phyloP scores from a whole-genome alignment of 331 rosid species.

The Acacia concinna region DNA sequence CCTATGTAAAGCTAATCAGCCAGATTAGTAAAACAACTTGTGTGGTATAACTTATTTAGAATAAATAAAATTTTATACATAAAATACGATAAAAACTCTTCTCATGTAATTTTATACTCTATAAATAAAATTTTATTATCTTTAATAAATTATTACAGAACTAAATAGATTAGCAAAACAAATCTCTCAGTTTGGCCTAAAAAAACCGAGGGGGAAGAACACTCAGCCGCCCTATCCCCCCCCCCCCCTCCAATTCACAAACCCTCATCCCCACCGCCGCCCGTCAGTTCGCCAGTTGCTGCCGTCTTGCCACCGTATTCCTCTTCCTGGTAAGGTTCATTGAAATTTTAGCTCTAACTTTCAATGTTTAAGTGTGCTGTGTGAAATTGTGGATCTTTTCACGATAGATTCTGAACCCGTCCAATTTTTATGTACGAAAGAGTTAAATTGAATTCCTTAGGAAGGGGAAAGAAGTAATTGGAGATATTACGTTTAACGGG shows the following conservation, averaged over 20 bases:
- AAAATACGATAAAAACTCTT: too few species aligned
- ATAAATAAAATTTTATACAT: too few species aligned
- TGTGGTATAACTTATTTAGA: too few species aligned
- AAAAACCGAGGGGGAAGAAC: background rate
- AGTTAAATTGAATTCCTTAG: background rate
- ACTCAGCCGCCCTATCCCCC: background rate
- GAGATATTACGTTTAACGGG: background rate
- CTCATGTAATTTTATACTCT: too few species aligned
- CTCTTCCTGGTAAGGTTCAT: constrained; percentile 7
- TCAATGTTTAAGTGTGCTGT: background rate
- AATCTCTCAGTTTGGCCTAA: background rate
- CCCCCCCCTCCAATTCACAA: background rate
- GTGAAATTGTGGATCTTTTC: background rate
- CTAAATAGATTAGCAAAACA: background rate
- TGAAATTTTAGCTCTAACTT: background rate
- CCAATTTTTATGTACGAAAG: background rate
- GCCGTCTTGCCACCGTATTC: background rate
- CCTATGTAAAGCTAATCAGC: too few species aligned
- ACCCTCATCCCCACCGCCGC: background rate
- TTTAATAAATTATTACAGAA: too few species aligned
- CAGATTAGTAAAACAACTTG: too few species aligned
- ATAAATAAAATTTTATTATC: too few species aligned
- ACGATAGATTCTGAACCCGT: background rate
- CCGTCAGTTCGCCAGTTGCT: background rate
- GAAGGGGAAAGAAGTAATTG: background rate